Evolutionary conservation across 495 filamentous ascomycete species (phyloP).

Genomic region (Tuber melanosporum): DNA sequence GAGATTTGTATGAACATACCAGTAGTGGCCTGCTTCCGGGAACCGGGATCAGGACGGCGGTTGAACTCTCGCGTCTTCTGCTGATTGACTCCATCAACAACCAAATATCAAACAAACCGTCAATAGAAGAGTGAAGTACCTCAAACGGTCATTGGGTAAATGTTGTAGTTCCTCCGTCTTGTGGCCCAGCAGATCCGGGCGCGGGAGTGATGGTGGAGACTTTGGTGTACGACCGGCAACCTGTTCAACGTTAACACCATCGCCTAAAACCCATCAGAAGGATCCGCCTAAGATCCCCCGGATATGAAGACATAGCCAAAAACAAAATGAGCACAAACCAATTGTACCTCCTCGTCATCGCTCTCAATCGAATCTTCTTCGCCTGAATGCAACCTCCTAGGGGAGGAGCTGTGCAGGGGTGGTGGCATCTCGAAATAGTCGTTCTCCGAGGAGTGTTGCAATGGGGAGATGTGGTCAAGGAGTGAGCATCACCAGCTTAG

Average conservation of each 20-base stretch:
- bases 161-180: not conserved
- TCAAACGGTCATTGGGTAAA: not conserved
- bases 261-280: not conserved
- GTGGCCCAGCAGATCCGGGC: not conserved
- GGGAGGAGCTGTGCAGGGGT: not conserved
- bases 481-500: not conserved
- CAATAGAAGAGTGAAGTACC: not conserved
- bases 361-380: not conserved
- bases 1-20: not conserved
- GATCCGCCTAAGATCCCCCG: not conserved
- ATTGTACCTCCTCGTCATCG: constrained; percentile 1
- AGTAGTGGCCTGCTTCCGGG: not conserved
- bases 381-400: not conserved
- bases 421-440: constrained; percentile 1
- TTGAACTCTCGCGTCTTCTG: not conserved
- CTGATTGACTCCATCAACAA: not conserved
- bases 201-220: not conserved
- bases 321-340: constrained; percentile 2
- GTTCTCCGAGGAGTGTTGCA: not conserved
- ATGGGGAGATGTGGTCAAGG: not conserved
- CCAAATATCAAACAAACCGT: not conserved
- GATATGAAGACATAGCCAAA: not conserved
- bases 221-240: not conserved
- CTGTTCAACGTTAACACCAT: constrained; percentile 1
- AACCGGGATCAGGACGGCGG: not conserved